These are phyloP conservation scores for Oryza longistaminata DNA, from an alignment of 176 grass and related monocot species.

Conservation along the genomic window DNA sequence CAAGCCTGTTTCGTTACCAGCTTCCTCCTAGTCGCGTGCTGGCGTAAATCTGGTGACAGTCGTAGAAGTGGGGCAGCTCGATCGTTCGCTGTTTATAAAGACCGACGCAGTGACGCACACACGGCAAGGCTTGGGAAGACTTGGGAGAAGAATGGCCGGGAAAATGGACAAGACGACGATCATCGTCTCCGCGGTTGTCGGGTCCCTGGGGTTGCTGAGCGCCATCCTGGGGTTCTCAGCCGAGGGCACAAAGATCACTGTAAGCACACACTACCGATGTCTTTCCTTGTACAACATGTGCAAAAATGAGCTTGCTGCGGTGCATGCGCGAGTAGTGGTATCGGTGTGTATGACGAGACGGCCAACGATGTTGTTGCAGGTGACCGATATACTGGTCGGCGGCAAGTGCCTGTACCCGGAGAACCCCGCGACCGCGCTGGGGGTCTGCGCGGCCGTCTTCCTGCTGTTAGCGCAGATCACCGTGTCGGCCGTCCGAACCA, in stretches of 20 bases:
- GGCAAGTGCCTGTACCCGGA: background rate
- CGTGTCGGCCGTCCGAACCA: slow-evolving; percentile 3
- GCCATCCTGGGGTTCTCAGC: slow-evolving; percentile 40
- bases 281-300: background rate
- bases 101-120: background rate
- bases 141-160: background rate
- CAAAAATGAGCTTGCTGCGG: background rate
- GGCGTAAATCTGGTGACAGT: background rate
- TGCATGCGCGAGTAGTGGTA: too few species aligned
- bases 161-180: slow-evolving; percentile 17
- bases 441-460: slow-evolving; percentile 35
- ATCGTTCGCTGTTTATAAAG: background rate
- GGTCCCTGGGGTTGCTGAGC: slow-evolving; percentile 39
- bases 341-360: background rate
- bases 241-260: slow-evolving; percentile 31
- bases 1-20: too few species aligned
- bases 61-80: background rate
- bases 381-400: background rate
- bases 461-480: slow-evolving; percentile 22
- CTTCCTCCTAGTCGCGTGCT: too few species aligned
- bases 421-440: background rate
- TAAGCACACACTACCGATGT: slow-evolving; percentile 19
- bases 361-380: slow-evolving; percentile 1
- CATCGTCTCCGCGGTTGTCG: slow-evolving; percentile 16
- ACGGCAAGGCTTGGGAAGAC: background rate